phyloP scores from a whole-genome alignment of 352 stramenopile genomes.

The Phytophthora hibernalis region DNA sequence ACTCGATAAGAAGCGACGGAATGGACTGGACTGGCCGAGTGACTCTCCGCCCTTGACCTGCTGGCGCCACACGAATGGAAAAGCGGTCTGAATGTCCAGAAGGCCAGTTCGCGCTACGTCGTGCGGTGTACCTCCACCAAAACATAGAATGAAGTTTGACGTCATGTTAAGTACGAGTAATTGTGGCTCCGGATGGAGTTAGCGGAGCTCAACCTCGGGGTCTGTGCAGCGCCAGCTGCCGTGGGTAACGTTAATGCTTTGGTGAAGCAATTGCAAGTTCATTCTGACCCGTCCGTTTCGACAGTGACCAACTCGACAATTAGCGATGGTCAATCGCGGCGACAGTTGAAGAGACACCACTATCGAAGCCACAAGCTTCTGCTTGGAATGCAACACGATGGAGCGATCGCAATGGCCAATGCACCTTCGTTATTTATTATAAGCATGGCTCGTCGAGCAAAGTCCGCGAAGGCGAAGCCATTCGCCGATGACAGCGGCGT shows the following conservation, averaged over 20 bases:
- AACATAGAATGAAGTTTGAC: slow-evolving; percentile 29
- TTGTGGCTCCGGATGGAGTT: too few species aligned
- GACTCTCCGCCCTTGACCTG: background rate
- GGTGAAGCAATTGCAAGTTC: background rate
- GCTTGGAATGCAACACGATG: slow-evolving; percentile 1
- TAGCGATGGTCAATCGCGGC: background rate
- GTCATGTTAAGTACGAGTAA: slow-evolving; percentile 25
- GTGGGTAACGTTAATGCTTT: slow-evolving; percentile 6
- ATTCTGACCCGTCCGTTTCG: slow-evolving; percentile 16
- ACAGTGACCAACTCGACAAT: slow-evolving; percentile 12
- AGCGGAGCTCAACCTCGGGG: slow-evolving; percentile 4
- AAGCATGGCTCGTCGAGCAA: background rate
- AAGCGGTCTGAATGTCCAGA: slow-evolving; percentile 26
- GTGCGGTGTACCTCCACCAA: slow-evolving; percentile 25
- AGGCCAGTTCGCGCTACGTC: slow-evolving; percentile 38
- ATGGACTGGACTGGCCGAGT: slow-evolving; percentile 18
- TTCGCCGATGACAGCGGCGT: background rate
- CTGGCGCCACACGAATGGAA: background rate
- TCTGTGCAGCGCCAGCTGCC: slow-evolving; percentile 10
- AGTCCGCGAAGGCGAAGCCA: background rate
- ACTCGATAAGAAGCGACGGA: slow-evolving; percentile 1
- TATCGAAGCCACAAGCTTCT: slow-evolving; percentile 22
- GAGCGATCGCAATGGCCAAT: background rate
- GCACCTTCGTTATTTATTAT: too few species aligned
- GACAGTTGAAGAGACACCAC: slow-evolving; percentile 9